Evolutionary conservation across 257 asterid species (phyloP).

Genomic region (Penstemon barbatus): DNA sequence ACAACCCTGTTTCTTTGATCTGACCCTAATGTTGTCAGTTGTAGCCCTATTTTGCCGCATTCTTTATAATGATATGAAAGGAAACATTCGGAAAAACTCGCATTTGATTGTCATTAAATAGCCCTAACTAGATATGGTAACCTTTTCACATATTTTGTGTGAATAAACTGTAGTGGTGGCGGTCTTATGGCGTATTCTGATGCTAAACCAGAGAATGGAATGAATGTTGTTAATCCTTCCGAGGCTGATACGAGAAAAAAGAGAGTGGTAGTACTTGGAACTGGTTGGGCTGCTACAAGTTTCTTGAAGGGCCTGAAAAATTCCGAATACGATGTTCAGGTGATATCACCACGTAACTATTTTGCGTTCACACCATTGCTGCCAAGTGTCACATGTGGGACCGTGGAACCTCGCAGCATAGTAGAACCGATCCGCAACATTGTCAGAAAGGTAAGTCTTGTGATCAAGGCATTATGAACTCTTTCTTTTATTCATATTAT

Average conservation of each 20-base stretch:
- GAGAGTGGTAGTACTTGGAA: constrained; percentile 90
- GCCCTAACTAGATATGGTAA: neutral
- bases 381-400: constrained; percentile 95
- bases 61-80: too few relatives aligned
- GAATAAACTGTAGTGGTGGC: constrained; percentile 63
- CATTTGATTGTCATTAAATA: neutral
- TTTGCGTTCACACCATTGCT: constrained; percentile 93
- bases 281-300: constrained; percentile 99
- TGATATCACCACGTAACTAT: constrained; percentile 94
- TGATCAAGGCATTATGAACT: neutral
- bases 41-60: too few relatives aligned
- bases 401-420: constrained; percentile 93
- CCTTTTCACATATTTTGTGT: neutral
- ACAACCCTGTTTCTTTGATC: too few relatives aligned
- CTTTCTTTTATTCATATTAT: neutral
- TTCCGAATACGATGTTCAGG: constrained; percentile 79
- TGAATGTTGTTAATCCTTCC: constrained; percentile 32
- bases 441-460: constrained; percentile 65
- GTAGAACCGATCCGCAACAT: constrained; percentile 93
- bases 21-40: too few relatives aligned
- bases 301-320: constrained; percentile 75
- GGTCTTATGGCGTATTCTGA: constrained; percentile 81
- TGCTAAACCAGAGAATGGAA: constrained; percentile 48
- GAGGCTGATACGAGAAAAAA: constrained; percentile 58
- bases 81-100: neutral